phyloP scores from a whole-genome alignment of 2,329 filamentous ascomycete genomes.

The Penicillium sp. region DNA sequence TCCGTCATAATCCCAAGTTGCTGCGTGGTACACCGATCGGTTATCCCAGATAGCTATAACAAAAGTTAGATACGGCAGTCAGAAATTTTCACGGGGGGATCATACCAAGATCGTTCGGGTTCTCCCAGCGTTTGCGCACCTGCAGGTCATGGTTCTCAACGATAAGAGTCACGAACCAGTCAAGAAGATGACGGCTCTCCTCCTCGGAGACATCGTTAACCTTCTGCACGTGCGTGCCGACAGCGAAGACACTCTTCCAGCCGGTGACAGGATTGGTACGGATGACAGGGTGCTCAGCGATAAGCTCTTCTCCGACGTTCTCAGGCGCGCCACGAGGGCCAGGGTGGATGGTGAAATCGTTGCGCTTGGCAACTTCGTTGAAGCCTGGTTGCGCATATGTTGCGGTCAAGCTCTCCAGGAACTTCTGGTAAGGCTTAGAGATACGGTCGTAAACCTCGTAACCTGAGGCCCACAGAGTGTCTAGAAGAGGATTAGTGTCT shows the following conservation, averaged over 20 bases:
- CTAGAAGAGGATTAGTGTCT: conserved; percentile 15
- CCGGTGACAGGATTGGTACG: conserved; percentile 55
- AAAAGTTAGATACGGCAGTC: not conserved
- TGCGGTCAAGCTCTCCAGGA: conserved; percentile 43
- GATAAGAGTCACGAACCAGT: conserved; percentile 40
- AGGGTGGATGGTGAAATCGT: conserved; percentile 31
- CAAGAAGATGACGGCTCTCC: conserved; percentile 36
- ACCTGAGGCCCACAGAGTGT: conserved; percentile 48
- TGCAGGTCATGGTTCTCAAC: conserved; percentile 46
- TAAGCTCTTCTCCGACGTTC: conserved; percentile 56
- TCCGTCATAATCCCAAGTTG: conserved; percentile 53
- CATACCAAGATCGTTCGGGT: conserved; percentile 44
- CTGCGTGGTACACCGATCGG: conserved; percentile 55
- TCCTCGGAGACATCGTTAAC: conserved; percentile 36
- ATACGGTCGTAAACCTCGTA: conserved; percentile 46
- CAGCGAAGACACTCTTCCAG: conserved; percentile 41
- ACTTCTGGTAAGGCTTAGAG: conserved; percentile 38
- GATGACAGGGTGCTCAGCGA: conserved; percentile 45
- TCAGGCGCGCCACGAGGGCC: conserved; percentile 52
- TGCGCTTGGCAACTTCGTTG: conserved; percentile 29
- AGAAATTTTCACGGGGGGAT: not conserved
- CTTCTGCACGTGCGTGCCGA: conserved; percentile 31
- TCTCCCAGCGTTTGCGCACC: conserved; percentile 39
- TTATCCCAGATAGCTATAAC: conserved; percentile 52
- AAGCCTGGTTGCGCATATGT: conserved; percentile 35